phyloP scores from a whole-genome alignment of 73 alveolate genomes.

The Tetrahymena malaccensis region DNA sequence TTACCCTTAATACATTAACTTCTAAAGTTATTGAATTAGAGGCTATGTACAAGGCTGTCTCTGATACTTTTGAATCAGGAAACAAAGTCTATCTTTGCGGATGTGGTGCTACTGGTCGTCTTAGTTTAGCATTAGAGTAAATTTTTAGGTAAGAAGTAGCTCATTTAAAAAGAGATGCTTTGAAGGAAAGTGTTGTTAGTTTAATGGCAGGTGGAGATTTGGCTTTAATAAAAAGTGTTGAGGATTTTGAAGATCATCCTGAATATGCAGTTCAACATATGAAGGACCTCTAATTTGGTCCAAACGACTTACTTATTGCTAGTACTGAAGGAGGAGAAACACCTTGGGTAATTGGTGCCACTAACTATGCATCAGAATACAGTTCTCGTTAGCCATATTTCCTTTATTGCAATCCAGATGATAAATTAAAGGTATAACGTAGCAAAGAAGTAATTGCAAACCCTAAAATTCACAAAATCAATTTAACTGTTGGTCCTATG shows the following conservation, averaged over 20 bases:
- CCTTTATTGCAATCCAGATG: constrained; percentile 42
- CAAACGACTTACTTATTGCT: constrained; percentile 24
- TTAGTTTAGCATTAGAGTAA: constrained; percentile 20
- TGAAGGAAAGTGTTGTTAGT: constrained; percentile 4
- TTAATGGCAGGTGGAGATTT: constrained; percentile 46
- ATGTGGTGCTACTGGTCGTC: constrained; percentile 40
- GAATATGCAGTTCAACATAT: constrained; percentile 37
- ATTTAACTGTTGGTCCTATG: constrained; percentile 21
- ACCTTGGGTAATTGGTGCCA: constrained; percentile 41
- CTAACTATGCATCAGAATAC: constrained; percentile 10
- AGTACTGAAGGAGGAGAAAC: constrained; percentile 46
- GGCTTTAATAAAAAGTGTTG: constrained; percentile 34
- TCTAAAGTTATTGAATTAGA: neutral
- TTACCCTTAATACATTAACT: constrained; percentile 8
- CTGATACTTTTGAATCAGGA: constrained; percentile 4
- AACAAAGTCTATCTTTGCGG: constrained; percentile 33
- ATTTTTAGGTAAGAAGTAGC: constrained; percentile 7
- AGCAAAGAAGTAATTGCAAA: constrained; percentile 22
- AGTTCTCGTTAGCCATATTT: constrained; percentile 14
- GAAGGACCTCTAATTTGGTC: constrained; percentile 16
- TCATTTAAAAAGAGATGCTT: neutral
- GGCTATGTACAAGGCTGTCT: constrained; percentile 6
- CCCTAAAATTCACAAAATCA: constrained; percentile 17
- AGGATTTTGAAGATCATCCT: constrained; percentile 46
- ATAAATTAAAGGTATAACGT: constrained; percentile 9